phyloP scores from a whole-genome alignment of 768 basidiomycete genomes.

The Trametes cubensis region DNA sequence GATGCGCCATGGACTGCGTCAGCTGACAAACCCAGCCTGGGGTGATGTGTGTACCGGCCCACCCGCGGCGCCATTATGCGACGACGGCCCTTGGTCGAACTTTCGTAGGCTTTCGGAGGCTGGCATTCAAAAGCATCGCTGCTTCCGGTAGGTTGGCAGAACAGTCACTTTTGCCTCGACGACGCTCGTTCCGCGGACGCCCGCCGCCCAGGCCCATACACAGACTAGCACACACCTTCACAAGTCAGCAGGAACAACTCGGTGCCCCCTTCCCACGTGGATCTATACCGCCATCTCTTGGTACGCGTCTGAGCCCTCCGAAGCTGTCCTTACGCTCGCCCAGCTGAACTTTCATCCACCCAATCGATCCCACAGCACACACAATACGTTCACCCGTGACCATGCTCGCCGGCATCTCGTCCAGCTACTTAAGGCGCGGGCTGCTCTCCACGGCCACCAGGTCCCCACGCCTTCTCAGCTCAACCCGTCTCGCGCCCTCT shows the following conservation, averaged over 20 bases:
- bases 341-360: conserved; percentile 18
- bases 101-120: conserved; percentile 17
- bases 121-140: conserved; percentile 13
- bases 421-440: conserved; percentile 23
- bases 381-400: conserved; percentile 21
- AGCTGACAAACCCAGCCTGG: conserved; percentile 11
- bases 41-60: conserved; percentile 9
- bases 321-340: conserved; percentile 13
- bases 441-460: conserved; percentile 17
- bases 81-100: conserved; percentile 6
- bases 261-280: conserved; percentile 23
- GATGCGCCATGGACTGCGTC: conserved; percentile 7
- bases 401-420: conserved; percentile 23
- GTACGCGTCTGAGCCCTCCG: conserved; percentile 5
- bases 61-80: conserved; percentile 10
- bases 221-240: conserved; percentile 15
- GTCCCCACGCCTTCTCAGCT: conserved; percentile 26
- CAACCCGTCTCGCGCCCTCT: conserved; percentile 20
- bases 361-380: conserved; percentile 21
- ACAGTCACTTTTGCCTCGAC: not conserved
- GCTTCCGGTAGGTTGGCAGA: not conserved
- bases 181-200: conserved; percentile 12
- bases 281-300: conserved; percentile 1
- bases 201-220: conserved; percentile 8
- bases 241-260: conserved; percentile 26